Conservation (phyloP, 2,329 filamentous ascomycete genomes). For the Fusarium succisae region DNA sequence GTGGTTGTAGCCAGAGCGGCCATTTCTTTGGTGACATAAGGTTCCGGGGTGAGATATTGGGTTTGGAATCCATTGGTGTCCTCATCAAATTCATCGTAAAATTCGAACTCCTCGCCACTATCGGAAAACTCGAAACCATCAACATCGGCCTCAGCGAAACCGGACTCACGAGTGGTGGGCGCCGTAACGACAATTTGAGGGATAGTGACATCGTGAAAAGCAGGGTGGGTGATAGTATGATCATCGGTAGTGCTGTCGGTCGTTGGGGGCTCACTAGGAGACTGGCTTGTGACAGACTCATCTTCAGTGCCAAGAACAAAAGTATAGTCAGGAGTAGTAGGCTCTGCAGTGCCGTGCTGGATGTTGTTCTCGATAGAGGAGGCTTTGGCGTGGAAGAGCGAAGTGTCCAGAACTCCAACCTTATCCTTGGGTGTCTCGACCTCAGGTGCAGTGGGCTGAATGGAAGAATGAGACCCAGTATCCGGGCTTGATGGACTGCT, state of each 20-base stretch:
- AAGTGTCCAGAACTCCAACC: not conserved
- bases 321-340: not conserved
- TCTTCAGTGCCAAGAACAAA: not conserved
- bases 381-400: not conserved
- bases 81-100: not conserved
- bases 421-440: not conserved
- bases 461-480: not conserved
- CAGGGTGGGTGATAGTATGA: not conserved
- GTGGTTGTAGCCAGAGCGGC: not conserved
- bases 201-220: not conserved
- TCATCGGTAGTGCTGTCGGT: not conserved
- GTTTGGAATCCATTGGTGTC: not conserved
- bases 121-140: not conserved
- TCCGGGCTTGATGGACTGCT: not conserved
- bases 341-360: not conserved
- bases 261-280: not conserved
- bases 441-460: not conserved
- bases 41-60: not conserved
- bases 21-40: not conserved
- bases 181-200: not conserved
- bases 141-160: not conserved
- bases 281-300: not conserved
- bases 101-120: not conserved
- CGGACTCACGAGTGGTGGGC: not conserved
- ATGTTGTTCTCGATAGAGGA: not conserved